Percentiles rank a stretch among this genome's conserved stretches.
Conservation (phyloP, 2,329 filamentous ascomycete species). For the Chalaropsis thielavioides region DNA sequence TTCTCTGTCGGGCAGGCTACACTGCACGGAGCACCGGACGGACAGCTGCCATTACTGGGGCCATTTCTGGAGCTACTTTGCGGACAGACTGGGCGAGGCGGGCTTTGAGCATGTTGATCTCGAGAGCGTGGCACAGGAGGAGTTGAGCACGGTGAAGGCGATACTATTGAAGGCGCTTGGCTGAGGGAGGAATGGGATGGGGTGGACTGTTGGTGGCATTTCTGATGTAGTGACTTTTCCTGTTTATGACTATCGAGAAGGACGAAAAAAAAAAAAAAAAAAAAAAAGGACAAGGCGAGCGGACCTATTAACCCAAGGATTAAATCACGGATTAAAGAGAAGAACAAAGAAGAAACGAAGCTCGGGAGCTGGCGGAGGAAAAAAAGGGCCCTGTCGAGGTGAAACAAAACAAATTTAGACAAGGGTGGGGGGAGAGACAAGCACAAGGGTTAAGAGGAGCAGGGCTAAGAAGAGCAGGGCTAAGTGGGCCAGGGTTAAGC, state of each 20-base stretch:
- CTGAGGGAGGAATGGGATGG: not conserved
- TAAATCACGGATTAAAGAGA: no score
- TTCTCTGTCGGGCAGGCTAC: not conserved
- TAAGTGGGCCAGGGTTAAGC: no score
- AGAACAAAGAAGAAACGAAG: not conserved
- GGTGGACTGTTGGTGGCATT: not conserved
- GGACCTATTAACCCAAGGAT: not conserved
- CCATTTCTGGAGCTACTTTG: conserved; percentile 14
- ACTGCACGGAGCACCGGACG: not conserved
- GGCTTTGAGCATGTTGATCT: conserved; percentile 3
- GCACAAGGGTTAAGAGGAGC: not conserved
- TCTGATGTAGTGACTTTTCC: not conserved
- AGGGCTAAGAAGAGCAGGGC: no score
- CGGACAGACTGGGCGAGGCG: not conserved
- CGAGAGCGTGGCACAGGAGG: conserved; percentile 6
- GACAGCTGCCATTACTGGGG: conserved; percentile 14
- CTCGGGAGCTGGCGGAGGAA: no score
- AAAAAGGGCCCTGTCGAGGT: not conserved
- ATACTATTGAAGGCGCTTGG: conserved; percentile 5
- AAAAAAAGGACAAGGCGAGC: not conserved
- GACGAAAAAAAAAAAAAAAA: not conserved
- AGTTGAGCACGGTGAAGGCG: not conserved
- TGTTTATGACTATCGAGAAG: no score
- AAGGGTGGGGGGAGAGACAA: not conserved
- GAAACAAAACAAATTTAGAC: not conserved